Evolutionary conservation across 148 eudicot species (phyloP), one percentile per base, ranked within the genome.

Genomic region (Rhododendron mucronatum): DNA sequence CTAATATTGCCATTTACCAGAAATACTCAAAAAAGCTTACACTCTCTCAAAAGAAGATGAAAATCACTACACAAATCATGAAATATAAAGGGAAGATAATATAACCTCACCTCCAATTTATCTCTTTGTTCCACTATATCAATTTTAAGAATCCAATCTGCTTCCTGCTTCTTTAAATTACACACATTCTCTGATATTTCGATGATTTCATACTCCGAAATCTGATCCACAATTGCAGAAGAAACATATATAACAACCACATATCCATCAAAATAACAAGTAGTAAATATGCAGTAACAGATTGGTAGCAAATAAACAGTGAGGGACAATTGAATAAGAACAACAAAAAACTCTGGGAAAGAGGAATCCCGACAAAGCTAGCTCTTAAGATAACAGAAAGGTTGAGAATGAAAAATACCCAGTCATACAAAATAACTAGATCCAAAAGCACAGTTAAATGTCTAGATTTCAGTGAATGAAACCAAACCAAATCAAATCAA

Each of bases 111-210:
- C 95, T 92, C 86, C 87, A 96, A 90, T 84, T 83, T 90, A 89
- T 94, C 92, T 26, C 93, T 98, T 89, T 95, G 87, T 86, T 96
- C 99, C 78, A 94, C 96, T 81, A 96, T 93, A 78, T 96, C 99
- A 85, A 96, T 93, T 85, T 95, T 96, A 44, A 96, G 90, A 84
- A 96, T 92, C 98, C 99, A 96, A 91, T 96, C 98, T 85, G 95
- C 95, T 93, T 96, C 99, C 85, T 92, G 92, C 95, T 96, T 96
- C 95, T 96, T 96, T 92, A 96, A 89, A 89, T 95, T 94, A 63
- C 99, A 96, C 3, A 93, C 86, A 90, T 96, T 96, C 92, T 96
- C 99, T 85, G 96, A 89, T 81, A 95, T 92, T 85, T 96, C 99
- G 47, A 96, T 96, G 30, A 96, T 91, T 88, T 95, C 89, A 91